Percentiles rank a stretch among this genome's conserved stretches.
Evolutionary conservation across 1,139 yeast species (phyloP).

Genomic region (Nematodospora anomalae): DNA sequence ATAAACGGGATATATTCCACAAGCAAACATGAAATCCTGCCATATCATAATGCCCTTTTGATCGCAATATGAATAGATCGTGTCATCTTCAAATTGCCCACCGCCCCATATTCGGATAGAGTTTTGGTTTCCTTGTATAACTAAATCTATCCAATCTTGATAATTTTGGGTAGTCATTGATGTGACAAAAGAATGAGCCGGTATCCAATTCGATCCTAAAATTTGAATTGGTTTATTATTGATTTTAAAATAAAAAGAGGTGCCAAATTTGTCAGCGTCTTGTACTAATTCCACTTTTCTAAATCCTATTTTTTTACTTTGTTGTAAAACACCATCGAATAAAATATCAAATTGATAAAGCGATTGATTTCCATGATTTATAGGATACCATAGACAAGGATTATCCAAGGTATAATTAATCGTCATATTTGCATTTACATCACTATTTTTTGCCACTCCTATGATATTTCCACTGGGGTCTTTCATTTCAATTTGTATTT

Average conservation of each 20-base stretch:
- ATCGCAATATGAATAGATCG: conserved; percentile 45
- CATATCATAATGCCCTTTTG: conserved; percentile 43
- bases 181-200: conserved; percentile 42
- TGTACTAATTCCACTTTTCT: conserved; percentile 41
- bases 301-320: conserved; percentile 29
- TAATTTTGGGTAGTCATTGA: conserved; percentile 32
- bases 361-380: conserved; percentile 35
- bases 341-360: conserved; percentile 27
- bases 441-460: conserved; percentile 1
- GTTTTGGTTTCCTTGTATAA: conserved; percentile 40
- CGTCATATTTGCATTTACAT: background rate
- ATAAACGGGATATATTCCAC: conserved; percentile 48
- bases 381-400: conserved; percentile 45
- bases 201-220: conserved; percentile 51
- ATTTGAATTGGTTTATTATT: conserved; percentile 38
- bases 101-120: conserved; percentile 54
- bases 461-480: conserved; percentile 6
- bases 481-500: conserved; percentile 8
- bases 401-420: conserved; percentile 12
- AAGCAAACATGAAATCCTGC: conserved; percentile 57
- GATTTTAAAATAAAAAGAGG: conserved; percentile 40
- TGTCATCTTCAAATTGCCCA: conserved; percentile 43
- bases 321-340: conserved; percentile 8
- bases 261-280: conserved; percentile 32
- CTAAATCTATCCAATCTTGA: conserved; percentile 30